Percentiles rank a stretch among this genome's conserved stretches.
phyloP scores from a whole-genome alignment of 2,329 filamentous ascomycete species.

The Aspergillus chevalieri region DNA sequence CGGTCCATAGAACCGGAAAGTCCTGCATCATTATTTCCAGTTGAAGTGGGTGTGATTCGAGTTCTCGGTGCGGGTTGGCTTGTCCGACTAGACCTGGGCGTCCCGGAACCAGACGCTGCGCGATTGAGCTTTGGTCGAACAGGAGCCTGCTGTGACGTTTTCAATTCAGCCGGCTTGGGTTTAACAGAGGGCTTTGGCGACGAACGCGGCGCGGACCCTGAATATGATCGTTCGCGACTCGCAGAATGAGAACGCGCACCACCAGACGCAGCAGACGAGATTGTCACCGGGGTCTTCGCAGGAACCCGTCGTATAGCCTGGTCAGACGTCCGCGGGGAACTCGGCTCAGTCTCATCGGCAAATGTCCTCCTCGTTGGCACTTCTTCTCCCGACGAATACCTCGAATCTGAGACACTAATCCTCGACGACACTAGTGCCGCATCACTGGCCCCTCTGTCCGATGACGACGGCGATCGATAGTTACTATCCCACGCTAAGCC shows the following conservation, averaged over 20 bases:
- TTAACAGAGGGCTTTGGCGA: constrained; percentile 28
- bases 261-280: constrained; percentile 3
- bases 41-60: constrained; percentile 8
- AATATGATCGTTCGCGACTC: constrained; percentile 7
- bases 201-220: constrained; percentile 14
- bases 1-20: constrained; percentile 18
- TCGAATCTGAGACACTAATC: constrained; percentile 16
- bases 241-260: constrained; percentile 3
- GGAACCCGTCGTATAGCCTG: constrained; percentile 5
- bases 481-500: constrained; percentile 54
- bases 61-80: constrained; percentile 10
- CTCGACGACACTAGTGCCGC: constrained; percentile 25
- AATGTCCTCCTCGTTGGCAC: constrained; percentile 7
- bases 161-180: constrained; percentile 32
- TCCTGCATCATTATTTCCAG: constrained; percentile 30
- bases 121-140: constrained; percentile 3
- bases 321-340: constrained; percentile 1
- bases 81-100: constrained; percentile 4
- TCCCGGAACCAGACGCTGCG: constrained; percentile 20
- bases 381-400: constrained; percentile 18
- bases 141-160: constrained; percentile 18
- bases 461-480: constrained; percentile 18
- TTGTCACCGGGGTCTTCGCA: constrained; percentile 7
- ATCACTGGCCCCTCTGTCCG: constrained; percentile 23
- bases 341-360: constrained; percentile 4